Evolutionary conservation across 768 basidiomycete species (phyloP).

Genomic region (Suillus brevipes): DNA sequence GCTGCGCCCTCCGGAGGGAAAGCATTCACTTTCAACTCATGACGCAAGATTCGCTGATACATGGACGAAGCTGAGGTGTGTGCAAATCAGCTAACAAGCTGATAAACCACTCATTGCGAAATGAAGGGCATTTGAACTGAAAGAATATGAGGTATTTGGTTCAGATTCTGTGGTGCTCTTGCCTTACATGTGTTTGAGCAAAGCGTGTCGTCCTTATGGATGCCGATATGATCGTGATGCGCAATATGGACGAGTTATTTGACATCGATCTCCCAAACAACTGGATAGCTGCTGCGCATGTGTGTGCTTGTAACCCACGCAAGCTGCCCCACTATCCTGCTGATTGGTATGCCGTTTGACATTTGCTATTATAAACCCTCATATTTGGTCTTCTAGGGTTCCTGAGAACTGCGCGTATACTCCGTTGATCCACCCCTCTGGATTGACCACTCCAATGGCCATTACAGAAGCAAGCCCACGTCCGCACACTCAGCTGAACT

Average conservation of each 20-base stretch:
- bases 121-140: slow-evolving; percentile 57
- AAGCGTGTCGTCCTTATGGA: slow-evolving; percentile 82
- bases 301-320: slow-evolving; percentile 92
- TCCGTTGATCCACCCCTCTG: slow-evolving; percentile 44
- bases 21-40: slow-evolving; percentile 32
- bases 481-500: slow-evolving; percentile 84
- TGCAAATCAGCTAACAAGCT: slow-evolving; percentile 5
- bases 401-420: slow-evolving; percentile 92
- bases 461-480: slow-evolving; percentile 55
- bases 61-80: slow-evolving; percentile 60
- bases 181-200: slow-evolving; percentile 8
- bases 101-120: slow-evolving; percentile 23
- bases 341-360: slow-evolving; percentile 62
- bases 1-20: slow-evolving; percentile 51
- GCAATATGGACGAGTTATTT: slow-evolving; percentile 81
- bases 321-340: slow-evolving; percentile 81
- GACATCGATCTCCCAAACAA: slow-evolving; percentile 54
- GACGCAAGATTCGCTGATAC: slow-evolving; percentile 60
- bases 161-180: not conserved
- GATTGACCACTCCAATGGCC: slow-evolving; percentile 44
- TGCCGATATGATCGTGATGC: slow-evolving; percentile 82
- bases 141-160: slow-evolving; percentile 59
- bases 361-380: not conserved
- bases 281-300: slow-evolving; percentile 86
- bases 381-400: slow-evolving; percentile 51